These are phyloP conservation scores for Cercophora scortea DNA, from an alignment of 495 filamentous ascomycete genomes.

Conservation along the genomic window DNA sequence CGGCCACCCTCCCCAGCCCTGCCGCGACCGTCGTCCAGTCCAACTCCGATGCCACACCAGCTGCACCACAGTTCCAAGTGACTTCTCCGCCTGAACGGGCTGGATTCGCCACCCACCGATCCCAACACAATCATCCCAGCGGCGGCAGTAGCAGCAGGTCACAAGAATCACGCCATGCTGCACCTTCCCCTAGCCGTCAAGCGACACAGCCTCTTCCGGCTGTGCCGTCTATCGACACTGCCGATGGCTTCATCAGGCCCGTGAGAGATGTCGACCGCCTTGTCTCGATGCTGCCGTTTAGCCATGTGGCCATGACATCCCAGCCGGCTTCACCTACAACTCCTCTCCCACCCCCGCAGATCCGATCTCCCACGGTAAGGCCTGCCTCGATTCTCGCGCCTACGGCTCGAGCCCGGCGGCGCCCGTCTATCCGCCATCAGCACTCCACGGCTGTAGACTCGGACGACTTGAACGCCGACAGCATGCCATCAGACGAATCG, in stretches of 20 bases:
- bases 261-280: conserved; percentile 82
- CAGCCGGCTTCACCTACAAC: conserved; percentile 94
- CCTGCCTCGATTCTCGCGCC: conserved; percentile 42
- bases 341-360: conserved; percentile 58
- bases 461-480: conserved; percentile 79
- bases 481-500: conserved; percentile 59
- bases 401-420: conserved; percentile 38
- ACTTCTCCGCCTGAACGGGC: conserved; percentile 70
- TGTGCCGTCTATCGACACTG: conserved; percentile 63
- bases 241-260: conserved; percentile 70
- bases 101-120: conserved; percentile 47
- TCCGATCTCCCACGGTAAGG: conserved; percentile 44
- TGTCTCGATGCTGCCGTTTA: conserved; percentile 71
- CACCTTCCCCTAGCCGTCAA: conserved; percentile 44
- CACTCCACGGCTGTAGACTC: conserved; percentile 78
- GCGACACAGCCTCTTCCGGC: conserved; percentile 60
- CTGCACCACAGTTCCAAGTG: conserved; percentile 54
- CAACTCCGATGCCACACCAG: conserved; percentile 50
- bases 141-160: conserved; percentile 43
- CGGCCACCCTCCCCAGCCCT: conserved; percentile 38
- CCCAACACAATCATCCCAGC: conserved; percentile 51
- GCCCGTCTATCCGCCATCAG: conserved; percentile 81
- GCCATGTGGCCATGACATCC: conserved; percentile 65
- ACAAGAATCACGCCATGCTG: conserved; percentile 51
- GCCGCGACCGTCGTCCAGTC: conserved; percentile 30